Evolutionary conservation across 768 basidiomycete genomes (phyloP).

Genomic region (Kockovaella imperatae): DNA sequence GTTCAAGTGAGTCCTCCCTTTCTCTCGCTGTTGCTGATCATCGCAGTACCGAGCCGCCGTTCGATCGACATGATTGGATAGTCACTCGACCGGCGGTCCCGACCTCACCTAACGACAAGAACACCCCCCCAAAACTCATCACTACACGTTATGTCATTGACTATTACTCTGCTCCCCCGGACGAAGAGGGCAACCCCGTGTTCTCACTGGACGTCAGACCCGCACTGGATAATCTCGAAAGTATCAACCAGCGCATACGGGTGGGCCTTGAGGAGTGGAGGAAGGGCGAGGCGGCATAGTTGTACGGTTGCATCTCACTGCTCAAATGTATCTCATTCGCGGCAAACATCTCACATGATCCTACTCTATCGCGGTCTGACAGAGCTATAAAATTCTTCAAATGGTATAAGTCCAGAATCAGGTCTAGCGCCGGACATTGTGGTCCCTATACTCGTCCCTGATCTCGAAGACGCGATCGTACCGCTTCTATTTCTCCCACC

Average conservation of each 20-base stretch:
- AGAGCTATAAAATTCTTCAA: conserved; percentile 21
- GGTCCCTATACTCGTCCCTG: neutral
- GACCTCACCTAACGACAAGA: conserved; percentile 52
- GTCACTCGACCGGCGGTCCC: conserved; percentile 58
- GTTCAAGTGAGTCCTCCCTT: conserved; percentile 63
- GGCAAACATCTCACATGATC: too few relatives aligned
- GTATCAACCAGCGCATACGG: conserved; percentile 62
- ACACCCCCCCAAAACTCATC: conserved; percentile 5
- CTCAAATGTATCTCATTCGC: too few relatives aligned
- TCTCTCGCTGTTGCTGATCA: neutral
- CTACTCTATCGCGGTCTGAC: neutral
- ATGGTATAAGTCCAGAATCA: conserved; percentile 21
- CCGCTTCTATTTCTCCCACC: neutral
- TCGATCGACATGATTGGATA: conserved; percentile 98
- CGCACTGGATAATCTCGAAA: conserved; percentile 75
- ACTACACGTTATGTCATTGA: conserved; percentile 82
- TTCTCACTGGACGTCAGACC: conserved; percentile 94
- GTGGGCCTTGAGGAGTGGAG: conserved; percentile 39
- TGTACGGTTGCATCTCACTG: too few relatives aligned
- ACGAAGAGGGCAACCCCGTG: conserved; percentile 83
- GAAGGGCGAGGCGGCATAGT: too few relatives aligned
- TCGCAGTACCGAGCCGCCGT: conserved; percentile 76
- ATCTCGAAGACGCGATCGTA: neutral
- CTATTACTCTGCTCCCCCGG: conserved; percentile 89
- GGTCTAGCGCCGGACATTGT: conserved; percentile 7